These are phyloP conservation scores for Neostapfia colusana DNA, from an alignment of 176 grass and related monocot species.

Conservation along the genomic window DNA sequence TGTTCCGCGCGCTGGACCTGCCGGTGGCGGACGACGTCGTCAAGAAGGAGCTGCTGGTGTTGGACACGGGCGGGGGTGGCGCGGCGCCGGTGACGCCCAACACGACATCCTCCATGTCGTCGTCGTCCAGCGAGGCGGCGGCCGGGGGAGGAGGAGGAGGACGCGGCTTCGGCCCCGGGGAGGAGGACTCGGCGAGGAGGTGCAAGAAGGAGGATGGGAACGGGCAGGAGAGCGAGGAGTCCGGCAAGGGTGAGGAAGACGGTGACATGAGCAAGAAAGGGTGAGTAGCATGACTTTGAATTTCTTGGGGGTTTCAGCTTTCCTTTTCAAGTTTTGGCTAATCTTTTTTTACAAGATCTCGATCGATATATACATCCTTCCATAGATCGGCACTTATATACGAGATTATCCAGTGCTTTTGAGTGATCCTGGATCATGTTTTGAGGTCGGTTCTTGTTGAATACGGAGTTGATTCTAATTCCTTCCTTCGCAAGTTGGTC, in stretches of 20 bases:
- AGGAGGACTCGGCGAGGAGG: conserved; percentile 50
- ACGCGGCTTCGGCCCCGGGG: conserved; percentile 24
- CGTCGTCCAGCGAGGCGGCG: conserved; percentile 64
- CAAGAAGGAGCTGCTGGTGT: conserved; percentile 38
- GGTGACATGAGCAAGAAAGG: conserved; percentile 74
- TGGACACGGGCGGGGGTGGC: conserved; percentile 42
- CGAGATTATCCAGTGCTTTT: neutral
- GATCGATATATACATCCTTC: neutral
- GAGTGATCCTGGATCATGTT: conserved; percentile 10
- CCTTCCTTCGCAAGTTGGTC: conserved; percentile 27
- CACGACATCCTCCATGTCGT: conserved; percentile 11
- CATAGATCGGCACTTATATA: neutral
- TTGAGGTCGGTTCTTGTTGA: neutral
- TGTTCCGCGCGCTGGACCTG: conserved; percentile 49
- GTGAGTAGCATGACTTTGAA: conserved; percentile 36
- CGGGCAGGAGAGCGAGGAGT: conserved; percentile 47
- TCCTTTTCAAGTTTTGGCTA: neutral
- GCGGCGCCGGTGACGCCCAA: neutral
- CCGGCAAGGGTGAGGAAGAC: conserved; percentile 43
- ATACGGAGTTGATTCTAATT: conserved; percentile 26
- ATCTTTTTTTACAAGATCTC: neutral
- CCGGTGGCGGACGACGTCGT: conserved; percentile 39
- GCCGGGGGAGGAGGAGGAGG: neutral
- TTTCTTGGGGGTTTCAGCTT: conserved; percentile 2
- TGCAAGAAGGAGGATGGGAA: conserved; percentile 63